Base-by-base conservation (phyloP, 805 yeast species). In the Candida tallmaniae region DNA sequence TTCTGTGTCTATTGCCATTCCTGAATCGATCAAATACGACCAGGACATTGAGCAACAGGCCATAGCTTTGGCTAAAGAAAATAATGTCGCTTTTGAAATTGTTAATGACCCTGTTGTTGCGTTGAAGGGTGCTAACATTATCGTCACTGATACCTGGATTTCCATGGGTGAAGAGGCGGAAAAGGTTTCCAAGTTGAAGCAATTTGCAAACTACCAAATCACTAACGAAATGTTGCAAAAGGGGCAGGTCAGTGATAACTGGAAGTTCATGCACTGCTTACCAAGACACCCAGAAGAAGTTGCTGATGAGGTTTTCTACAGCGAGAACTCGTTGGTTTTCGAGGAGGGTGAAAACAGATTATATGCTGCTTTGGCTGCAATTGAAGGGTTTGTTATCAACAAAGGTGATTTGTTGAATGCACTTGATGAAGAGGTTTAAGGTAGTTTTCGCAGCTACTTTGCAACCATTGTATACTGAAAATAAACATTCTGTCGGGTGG, bases 141-240 rank as follows among this genome's bases (percentile, higher is more conserved):
- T 93, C 23, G 97, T 90, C 29, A 93, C 98, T 11, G 98, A 93
- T 52, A 93, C 98, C 3, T 93, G 95, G 79, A 78, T 93, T 16
- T 90, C 97, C 1, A 93, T 93, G 98, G 98, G 98, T 38, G 89
- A 93, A 67, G 98, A 93, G 59, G 65, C 74, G 4, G 89, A 89
- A 56, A 84, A 78, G 44, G 68, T 57, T 31, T 66, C 70, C 37
- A 84, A 89, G 44, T 66, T 93, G 47, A 68, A 78, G 51, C 89
- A 87, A 61, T 93, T 93, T 56, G 72, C 67, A 11, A 96, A 95
- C 1, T 93, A 80, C 71, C 96, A 87, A 65, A 81, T 93, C 39
- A 79, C 87, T 24, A 57, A 67, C 12, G 79, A 78, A 21, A 66
- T 89, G 65, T 74, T 83, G 17, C 36, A 51, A 9, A 52, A 64